Base-by-base conservation (phyloP, 352 stramenopile species). In the Elongisporangium anandrum region DNA sequence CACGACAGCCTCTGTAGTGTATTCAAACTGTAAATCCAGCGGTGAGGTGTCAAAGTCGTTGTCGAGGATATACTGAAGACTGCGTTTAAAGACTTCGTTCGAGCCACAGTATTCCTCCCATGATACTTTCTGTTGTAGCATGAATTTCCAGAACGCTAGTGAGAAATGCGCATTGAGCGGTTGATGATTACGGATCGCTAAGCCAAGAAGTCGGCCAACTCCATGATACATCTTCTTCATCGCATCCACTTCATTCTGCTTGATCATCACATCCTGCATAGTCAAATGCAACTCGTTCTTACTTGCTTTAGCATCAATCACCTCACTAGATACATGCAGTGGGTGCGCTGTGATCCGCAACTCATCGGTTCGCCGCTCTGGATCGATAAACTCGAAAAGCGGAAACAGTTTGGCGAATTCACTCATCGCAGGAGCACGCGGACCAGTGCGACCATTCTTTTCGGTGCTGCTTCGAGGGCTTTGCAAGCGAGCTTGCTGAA, bases 171-270 rank as follows among this genome's bases (percentile, higher is more conserved):
- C 70, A 55, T 75, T 68, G 24, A 93, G 63, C 17, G 79, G 75
- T 24, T 90, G 79, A 51, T 90, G 77, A 38, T 91, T 80, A 34
- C 84, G 81, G 63, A 93, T 85, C 13, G 79, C 76, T 24, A 93
- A 62, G 0, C 84, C 81, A 20, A 91, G 61, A 51, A 93, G 59
- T 4, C 84, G 75, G 3, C 84, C 84, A 3, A 75, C 70, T 50
- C 77, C 87, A 20, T 77, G 69, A 59, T 91, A 91, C 39, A 91
- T 54, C 50, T 86, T 79, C 52, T 81, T 78, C 7, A 90, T 61
- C 4, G 72, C 55, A 41, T 77, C 69, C 12, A 67, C 54, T 26
- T 79, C 69, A 21, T 53, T 63, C 21, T 61, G 45, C 38, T 87
- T 57, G 20, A 74, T 63, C 10, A 83, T 20, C 4, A 90, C 24